These are phyloP conservation scores for Myriosclerotinia scirpicola DNA, from an alignment of 2,329 filamentous ascomycete species.

Conservation along the genomic window DNA sequence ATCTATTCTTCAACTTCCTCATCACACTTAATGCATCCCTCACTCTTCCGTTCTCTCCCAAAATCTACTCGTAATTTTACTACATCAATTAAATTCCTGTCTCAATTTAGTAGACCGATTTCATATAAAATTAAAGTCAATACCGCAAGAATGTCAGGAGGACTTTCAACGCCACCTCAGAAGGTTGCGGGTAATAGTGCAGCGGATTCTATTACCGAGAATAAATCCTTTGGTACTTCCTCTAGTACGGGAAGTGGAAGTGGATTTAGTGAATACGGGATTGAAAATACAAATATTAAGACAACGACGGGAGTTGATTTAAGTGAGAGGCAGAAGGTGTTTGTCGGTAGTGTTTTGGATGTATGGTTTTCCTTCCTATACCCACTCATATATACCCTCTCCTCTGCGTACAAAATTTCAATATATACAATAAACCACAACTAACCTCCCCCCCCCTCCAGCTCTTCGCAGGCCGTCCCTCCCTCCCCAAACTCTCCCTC, in stretches of 20 bases:
- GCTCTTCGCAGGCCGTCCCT: constrained; percentile 61
- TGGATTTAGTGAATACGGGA: constrained; percentile 36
- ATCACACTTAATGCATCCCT: too few species aligned
- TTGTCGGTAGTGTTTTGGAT: constrained; percentile 60
- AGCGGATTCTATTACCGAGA: not conserved
- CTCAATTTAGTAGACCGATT: too few species aligned
- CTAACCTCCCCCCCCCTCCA: constrained; percentile 28
- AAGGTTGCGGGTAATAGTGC: not conserved
- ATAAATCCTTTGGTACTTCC: not conserved
- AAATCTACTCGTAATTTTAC: too few species aligned
- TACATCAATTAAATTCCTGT: too few species aligned
- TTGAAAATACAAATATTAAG: constrained; percentile 56
- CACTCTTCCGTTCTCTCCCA: too few species aligned
- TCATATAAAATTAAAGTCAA: too few species aligned
- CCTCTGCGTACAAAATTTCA: too few species aligned
- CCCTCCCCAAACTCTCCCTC: constrained; percentile 57
- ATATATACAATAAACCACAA: too few species aligned
- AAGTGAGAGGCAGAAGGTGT: constrained; percentile 50
- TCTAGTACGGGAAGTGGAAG: not conserved
- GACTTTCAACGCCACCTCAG: not conserved
- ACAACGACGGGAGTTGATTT: constrained; percentile 53
- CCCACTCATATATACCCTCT: too few species aligned
- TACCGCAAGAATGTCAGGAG: too few species aligned
- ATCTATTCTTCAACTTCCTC: too few species aligned
- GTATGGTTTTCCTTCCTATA: constrained; percentile 34